Evolutionary conservation across 805 yeast genomes (phyloP), one percentile per base, ranked within the genome.

Genomic region (Candida broadrunensis): DNA sequence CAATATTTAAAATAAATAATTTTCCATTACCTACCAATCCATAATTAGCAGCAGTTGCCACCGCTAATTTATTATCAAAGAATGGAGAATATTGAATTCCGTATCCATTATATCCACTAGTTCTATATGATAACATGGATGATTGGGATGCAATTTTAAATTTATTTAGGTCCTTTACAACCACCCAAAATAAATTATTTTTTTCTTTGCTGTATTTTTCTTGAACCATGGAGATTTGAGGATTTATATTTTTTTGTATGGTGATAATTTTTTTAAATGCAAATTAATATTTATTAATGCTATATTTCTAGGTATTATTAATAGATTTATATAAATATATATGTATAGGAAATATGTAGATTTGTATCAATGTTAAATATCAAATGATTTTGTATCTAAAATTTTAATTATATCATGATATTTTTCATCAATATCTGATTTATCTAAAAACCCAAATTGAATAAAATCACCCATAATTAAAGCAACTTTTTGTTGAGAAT

Each of bases 21-120:
- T 87, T 75, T 5, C 99, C 99, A 61, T 91, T 91, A 2, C 99
- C 99, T 3, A 89, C 96, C 4, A 91, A 68, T 1, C 98, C 98
- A 61, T 81, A 91, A 65, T 91, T 93, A 20, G 97, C 88, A 1
- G 96, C 83, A 0, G 95, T 74, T 0, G 96, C 95, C 24, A 88
- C 91, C 0, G 96, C 97, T 17, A 91, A 55, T 54, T 87, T 85
- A 65, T 85, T 87, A 61, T 91, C 98, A 52, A 80, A 86, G 54
- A 81, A 91, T 1, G 98, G 97, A 0, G 97, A 88, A 67, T 91
- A 93, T 53, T 83, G 84, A 13, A 89, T 85, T 0, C 84, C 83
- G 57, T 88, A 88, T 13, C 97, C 97, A 56, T 88, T 85, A 62
- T 78, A 88, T 0, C 96, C 96, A 14, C 69, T 64, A 19, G 95